Evolutionary conservation across 108 stramenopile genomes (phyloP), one percentile per base, ranked within the genome.

Genomic region (Nitzschia palea): DNA sequence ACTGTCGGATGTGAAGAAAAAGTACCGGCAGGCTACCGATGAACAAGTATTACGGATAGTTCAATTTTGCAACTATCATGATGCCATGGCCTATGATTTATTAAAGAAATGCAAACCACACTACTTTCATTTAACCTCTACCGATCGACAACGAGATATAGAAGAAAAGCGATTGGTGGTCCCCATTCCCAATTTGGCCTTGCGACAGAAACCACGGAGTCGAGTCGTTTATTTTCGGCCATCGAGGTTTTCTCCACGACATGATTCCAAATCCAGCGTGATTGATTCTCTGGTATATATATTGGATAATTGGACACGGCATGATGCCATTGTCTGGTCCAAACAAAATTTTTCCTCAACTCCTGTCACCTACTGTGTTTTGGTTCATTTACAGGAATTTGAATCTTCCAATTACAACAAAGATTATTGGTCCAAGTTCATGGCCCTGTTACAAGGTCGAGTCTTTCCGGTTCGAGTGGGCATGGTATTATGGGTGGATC

Each of bases 251-350:
- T 40, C n/a, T 22, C 59, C 59, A 2, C 40, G 43, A 60, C 35
- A 43, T 9, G 25, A 60, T 22, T 31, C 32, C 18, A 60, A 60
- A 43, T 17, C 59, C 5, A n/a, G 26, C 25, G 40, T 60, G 2
- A 31, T 60, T 25, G 59, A 60, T 37, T 34, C 59, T 14, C 25
- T 60, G 9, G 43, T 60, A 42, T 60, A 60, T 23, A 43, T 60
- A 14, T 60, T 60, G 59, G 59, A 60, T 43, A 37, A 60, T 40
- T 60, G 59, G 59, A 60, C 59, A n/a, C 8, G 15, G 43, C 37
- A 42, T 60, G 59, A 60, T 60, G 36, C 35, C 59, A 6, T 60
- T 9, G 23, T 40, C 10, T 34, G 25, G 25, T 8, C 30, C 4
- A 55, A 29, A 31, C 54, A 55, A n/a, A 42, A 40, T 23, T 37